phyloP scores from a whole-genome alignment of 1,284 basidiomycete species.

The Inonotus obliquus region DNA sequence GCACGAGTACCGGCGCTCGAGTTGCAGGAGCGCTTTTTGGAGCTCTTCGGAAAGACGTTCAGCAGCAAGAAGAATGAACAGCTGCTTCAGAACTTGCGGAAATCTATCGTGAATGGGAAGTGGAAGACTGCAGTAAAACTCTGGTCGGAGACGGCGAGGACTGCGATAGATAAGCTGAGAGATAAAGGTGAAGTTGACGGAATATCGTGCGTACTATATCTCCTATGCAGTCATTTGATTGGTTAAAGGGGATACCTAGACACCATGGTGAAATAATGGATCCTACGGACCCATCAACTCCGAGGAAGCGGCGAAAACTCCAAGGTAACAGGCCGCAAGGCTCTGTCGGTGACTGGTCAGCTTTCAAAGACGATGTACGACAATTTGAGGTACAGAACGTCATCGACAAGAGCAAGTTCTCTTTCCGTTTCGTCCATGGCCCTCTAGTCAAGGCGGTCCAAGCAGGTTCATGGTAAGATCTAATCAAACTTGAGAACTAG shows the following conservation, averaged over 20 bases:
- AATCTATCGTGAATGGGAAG: slow-evolving; percentile 76
- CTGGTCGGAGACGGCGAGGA: slow-evolving; percentile 76
- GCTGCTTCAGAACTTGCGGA: slow-evolving; percentile 82
- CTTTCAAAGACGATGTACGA: slow-evolving; percentile 67
- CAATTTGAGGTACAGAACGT: slow-evolving; percentile 88
- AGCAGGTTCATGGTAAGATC: slow-evolving; percentile 85
- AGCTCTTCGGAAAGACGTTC: slow-evolving; percentile 86
- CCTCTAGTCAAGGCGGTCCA: slow-evolving; percentile 91
- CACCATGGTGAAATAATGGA: slow-evolving; percentile 24
- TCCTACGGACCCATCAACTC: slow-evolving; percentile 36
- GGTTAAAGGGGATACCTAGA: background rate
- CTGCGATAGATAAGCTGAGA: slow-evolving; percentile 62
- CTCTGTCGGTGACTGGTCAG: slow-evolving; percentile 62
- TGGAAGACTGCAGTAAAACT: slow-evolving; percentile 85
- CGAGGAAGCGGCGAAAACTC: slow-evolving; percentile 74
- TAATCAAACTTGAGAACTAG: slow-evolving; percentile 14
- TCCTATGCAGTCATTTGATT: slow-evolving; percentile 33
- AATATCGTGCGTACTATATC: slow-evolving; percentile 17
- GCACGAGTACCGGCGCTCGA: slow-evolving; percentile 72
- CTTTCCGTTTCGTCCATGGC: slow-evolving; percentile 95
- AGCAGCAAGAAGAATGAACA: slow-evolving; percentile 87
- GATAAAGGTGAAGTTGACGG: slow-evolving; percentile 37
- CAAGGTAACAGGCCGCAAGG: slow-evolving; percentile 41
- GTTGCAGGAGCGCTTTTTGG: slow-evolving; percentile 76
- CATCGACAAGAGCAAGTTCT: slow-evolving; percentile 80